A percentile compares a stretch with the other conserved stretches of the same genome.
These are phyloP conservation scores for Ogataea thermomethanolica DNA, from an alignment of 805 yeast species.

Conservation along the genomic window DNA sequence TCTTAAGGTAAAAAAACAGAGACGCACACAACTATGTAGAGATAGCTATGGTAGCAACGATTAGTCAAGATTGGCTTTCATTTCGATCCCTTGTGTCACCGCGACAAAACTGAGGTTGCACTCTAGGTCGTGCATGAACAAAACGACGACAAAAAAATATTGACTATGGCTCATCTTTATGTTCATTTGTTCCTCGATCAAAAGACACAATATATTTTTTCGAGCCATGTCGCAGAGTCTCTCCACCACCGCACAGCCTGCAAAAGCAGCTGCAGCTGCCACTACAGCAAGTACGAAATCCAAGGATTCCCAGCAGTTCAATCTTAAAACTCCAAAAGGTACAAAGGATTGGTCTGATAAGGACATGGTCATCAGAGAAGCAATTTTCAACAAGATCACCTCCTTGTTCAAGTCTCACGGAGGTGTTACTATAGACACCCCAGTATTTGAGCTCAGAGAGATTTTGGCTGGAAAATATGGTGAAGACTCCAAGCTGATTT, in stretches of 20 bases:
- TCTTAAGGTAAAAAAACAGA: too few relatives aligned
- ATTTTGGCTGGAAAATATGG: conserved; percentile 97
- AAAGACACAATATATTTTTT: conserved; percentile 5
- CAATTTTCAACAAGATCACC: conserved; percentile 71
- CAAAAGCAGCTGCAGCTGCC: not conserved
- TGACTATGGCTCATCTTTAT: conserved; percentile 2
- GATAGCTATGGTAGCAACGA: too few relatives aligned
- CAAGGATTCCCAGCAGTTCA: conserved; percentile 54
- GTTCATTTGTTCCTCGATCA: conserved; percentile 12
- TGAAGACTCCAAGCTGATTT: conserved; percentile 95
- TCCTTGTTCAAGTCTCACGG: conserved; percentile 90
- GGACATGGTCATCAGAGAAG: conserved; percentile 94
- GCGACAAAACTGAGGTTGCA: not conserved
- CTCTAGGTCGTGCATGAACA: conserved; percentile 5
- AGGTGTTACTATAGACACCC: conserved; percentile 97
- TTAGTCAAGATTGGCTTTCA: not conserved
- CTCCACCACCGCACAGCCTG: conserved; percentile 2
- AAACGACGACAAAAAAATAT: conserved; percentile 5
- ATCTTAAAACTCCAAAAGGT: conserved; percentile 94
- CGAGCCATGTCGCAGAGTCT: conserved; percentile 12
- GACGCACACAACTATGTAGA: too few relatives aligned
- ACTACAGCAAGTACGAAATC: conserved; percentile 32
- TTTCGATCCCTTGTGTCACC: not conserved
- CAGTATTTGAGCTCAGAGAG: conserved; percentile 94
- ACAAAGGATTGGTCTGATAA: conserved; percentile 98